These are phyloP conservation scores for Colletotrichum theobromicola DNA, from an alignment of 2,329 filamentous ascomycete genomes.

Conservation along the genomic window DNA sequence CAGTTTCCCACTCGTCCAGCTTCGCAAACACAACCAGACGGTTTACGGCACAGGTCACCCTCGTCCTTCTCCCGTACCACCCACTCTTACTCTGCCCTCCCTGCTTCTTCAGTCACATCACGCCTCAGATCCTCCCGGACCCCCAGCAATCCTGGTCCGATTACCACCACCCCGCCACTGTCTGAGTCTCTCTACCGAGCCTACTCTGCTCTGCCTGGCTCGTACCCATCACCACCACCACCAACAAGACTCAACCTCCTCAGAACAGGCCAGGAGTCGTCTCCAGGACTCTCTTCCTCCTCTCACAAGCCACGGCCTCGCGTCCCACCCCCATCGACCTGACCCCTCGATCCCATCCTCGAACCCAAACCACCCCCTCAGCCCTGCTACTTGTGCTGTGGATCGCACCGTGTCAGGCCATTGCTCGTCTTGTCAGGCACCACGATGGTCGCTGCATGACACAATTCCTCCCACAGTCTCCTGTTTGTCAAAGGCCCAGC, in stretches of 20 bases:
- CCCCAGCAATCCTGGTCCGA: slow-evolving; percentile 4
- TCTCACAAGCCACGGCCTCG: neutral
- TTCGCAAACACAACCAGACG: neutral
- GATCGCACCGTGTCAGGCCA: slow-evolving; percentile 20
- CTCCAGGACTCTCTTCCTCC: neutral
- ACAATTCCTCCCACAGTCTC: slow-evolving; percentile 19
- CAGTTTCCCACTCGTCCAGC: neutral
- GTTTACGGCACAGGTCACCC: neutral
- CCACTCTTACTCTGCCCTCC: neutral
- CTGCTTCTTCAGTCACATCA: neutral
- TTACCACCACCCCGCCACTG: neutral
- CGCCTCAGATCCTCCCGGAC: slow-evolving; percentile 6
- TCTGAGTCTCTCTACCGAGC: neutral
- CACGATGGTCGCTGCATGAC: slow-evolving; percentile 21
- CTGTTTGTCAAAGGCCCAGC: slow-evolving; percentile 12
- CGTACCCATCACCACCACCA: neutral
- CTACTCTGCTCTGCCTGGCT: neutral
- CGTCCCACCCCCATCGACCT: neutral
- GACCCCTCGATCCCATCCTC: neutral
- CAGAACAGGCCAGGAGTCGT: too few relatives aligned
- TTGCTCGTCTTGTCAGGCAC: slow-evolving; percentile 6
- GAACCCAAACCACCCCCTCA: slow-evolving; percentile 8
- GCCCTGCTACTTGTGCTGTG: slow-evolving; percentile 15
- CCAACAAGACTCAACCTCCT: too few relatives aligned
- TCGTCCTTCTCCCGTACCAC: neutral